Base-by-base conservation (phyloP, 371 early-diverging fungal species). In the Mortierella sp. region DNA sequence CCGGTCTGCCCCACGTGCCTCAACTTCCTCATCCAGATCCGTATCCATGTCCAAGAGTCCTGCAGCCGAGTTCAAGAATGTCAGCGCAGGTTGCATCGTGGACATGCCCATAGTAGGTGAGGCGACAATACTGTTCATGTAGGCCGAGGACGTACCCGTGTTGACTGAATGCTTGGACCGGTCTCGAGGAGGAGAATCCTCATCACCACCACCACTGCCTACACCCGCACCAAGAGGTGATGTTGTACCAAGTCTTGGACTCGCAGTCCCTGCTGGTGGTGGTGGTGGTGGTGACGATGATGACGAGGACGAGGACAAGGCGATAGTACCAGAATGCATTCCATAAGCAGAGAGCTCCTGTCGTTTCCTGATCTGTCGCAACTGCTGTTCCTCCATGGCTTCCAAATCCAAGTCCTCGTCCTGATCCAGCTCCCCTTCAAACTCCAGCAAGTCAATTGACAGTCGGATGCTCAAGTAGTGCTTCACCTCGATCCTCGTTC, bases 401-500 rank as follows among this genome's bases (percentile, higher is more conserved):
- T 60, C 76, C 41, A 67, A 37, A 48, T 74, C 76, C 50, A 50
- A 44, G 25, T 60, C 68, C 10, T 57, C 60, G 29, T 63, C 68
- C 31, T 60, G 49, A 13, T 72, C 67, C 29, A 47, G 34, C 44
- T 67, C 68, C 3, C 68, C 68, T 49, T 74, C 76, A 24, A 47
- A 74, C 48, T 74, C 68, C 28, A 74, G 54, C 48, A 74, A 43
- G 28, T 74, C 68, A 31, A 68, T 60, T 13, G 76, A 74, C 1
- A 74, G 54, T 1, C 76, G 59, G 39, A 74, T 24, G 52, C 53
- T 60, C 19, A 74, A 58, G 17, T 74, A 74, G 41, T 74, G 76
- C 41, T 63, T 74, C n/a, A 68, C 60, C n/a, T 74, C 76, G 22
- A 74, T 74, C 10, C 68, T 59, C 1, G 76, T 54, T 25, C 68